Conservation (phyloP, 2,329 filamentous ascomycete genomes). For the Endothia cerciana region DNA sequence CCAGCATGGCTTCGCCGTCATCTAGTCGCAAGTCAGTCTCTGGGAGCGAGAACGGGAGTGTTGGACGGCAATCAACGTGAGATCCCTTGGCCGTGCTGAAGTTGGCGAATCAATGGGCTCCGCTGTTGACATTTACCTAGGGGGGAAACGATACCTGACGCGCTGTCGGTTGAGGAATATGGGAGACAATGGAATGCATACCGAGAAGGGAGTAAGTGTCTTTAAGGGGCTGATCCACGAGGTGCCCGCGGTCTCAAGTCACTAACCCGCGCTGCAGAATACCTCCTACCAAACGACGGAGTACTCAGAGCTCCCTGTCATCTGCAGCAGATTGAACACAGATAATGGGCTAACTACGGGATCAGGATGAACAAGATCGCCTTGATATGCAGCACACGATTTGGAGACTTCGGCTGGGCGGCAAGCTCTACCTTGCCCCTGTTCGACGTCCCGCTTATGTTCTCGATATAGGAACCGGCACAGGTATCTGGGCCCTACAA, state of each 20-base stretch:
- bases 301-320: background rate
- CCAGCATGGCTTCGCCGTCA: slow-evolving; percentile 1
- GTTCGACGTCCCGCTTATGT: background rate
- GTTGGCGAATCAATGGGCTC: background rate
- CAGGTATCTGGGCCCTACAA: slow-evolving; percentile 17
- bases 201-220: slow-evolving; percentile 15
- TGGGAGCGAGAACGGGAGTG: slow-evolving; percentile 6
- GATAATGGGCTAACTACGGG: background rate
- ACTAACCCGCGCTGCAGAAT: slow-evolving; percentile 4
- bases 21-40: slow-evolving; percentile 8
- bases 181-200: slow-evolving; percentile 16
- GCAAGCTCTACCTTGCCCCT: slow-evolving; percentile 11
- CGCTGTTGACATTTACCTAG: background rate
- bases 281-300: slow-evolving; percentile 19
- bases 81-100: background rate
- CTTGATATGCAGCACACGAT: slow-evolving; percentile 18
- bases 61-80: slow-evolving; percentile 8
- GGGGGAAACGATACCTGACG: slow-evolving; percentile 14
- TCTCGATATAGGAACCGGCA: slow-evolving; percentile 21
- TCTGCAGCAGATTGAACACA: background rate
- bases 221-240: background rate
- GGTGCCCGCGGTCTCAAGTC: too few species aligned
- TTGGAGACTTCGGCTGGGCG: slow-evolving; percentile 5
- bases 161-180: slow-evolving; percentile 15
- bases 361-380: slow-evolving; percentile 17